Percentiles rank a stretch among this genome's conserved stretches.
phyloP scores from a whole-genome alignment of 225 moss, liverwort and hornwort genomes.

The Anthoceros angustus region DNA sequence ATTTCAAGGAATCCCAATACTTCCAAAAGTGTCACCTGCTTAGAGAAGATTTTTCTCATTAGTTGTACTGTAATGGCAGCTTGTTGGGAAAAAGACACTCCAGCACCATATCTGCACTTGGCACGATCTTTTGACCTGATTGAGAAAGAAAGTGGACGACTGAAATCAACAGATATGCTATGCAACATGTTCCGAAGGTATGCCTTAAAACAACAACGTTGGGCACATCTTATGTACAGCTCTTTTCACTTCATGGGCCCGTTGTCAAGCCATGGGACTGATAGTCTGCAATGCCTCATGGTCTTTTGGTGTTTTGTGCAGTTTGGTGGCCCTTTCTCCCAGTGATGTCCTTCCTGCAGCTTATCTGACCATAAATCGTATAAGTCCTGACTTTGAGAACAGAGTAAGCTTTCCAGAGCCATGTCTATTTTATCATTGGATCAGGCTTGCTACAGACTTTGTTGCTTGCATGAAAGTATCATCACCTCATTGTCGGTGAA shows the following conservation, averaged over 20 bases:
- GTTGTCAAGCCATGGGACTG: no score
- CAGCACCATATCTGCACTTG: conserved; percentile 73
- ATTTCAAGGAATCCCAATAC: background rate
- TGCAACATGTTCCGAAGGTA: conserved; percentile 98
- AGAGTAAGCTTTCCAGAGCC: conserved; percentile 11
- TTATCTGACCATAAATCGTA: conserved; percentile 76
- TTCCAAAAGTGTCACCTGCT: background rate
- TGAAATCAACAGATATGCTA: conserved; percentile 77
- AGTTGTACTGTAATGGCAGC: conserved; percentile 22
- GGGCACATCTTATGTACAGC: background rate
- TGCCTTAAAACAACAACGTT: background rate
- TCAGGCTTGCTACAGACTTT: background rate
- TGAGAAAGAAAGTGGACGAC: conserved; percentile 79
- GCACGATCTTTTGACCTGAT: conserved; percentile 82
- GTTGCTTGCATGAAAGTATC: background rate
- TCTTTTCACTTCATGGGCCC: background rate
- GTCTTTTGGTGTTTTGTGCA: conserved; percentile 17
- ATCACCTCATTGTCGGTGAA: no score
- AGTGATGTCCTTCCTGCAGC: conserved; percentile 70
- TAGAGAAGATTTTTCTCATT: no score
- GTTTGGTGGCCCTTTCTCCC: conserved; percentile 78
- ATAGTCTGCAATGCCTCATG: no score
- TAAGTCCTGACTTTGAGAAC: conserved; percentile 76
- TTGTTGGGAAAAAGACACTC: conserved; percentile 59
- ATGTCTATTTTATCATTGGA: background rate